A percentile compares a stretch with the other conserved stretches of the same genome.
Conservation (phyloP, 2,329 filamentous ascomycete species). For the Alternaria incomplexa region DNA sequence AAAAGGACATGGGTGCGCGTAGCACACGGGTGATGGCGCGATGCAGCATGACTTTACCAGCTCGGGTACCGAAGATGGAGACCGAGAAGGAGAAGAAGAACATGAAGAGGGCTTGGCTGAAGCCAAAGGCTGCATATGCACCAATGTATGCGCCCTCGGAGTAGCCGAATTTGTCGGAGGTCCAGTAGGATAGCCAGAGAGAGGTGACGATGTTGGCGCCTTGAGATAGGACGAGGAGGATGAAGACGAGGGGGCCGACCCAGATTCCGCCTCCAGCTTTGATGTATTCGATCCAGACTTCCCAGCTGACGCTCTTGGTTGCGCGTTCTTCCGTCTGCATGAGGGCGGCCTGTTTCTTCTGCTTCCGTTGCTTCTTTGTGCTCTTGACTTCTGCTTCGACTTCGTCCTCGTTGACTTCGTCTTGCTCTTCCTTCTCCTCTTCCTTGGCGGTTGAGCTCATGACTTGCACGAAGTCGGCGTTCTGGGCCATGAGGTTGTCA, state of each 20-base stretch:
- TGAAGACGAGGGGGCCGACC: conserved; percentile 68
- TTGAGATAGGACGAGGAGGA: conserved; percentile 74
- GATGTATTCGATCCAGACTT: conserved; percentile 79
- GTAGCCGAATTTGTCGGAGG: conserved; percentile 74
- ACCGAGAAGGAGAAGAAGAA: conserved; percentile 82
- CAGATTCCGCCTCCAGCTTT: conserved; percentile 73
- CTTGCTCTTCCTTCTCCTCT: conserved; percentile 54
- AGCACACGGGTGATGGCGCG: conserved; percentile 78
- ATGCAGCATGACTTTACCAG: conserved; percentile 82
- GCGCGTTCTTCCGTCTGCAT: conserved; percentile 80
- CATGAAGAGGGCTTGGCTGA: conserved; percentile 52
- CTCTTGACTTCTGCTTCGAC: conserved; percentile 62
- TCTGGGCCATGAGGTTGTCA: conserved; percentile 80
- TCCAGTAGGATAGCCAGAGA: conserved; percentile 95
- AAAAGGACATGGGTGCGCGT: conserved; percentile 81
- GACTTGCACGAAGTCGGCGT: conserved; percentile 78
- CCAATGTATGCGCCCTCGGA: conserved; percentile 74
- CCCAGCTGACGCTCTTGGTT: conserved; percentile 77
- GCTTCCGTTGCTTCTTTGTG: conserved; percentile 54
- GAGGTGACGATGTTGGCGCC: conserved; percentile 86
- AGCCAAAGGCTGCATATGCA: conserved; percentile 34
- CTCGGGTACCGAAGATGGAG: conserved; percentile 78
- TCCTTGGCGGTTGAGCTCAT: conserved; percentile 80
- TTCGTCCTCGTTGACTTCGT: conserved; percentile 59
- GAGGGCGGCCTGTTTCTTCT: conserved; percentile 61